phyloP scores from a whole-genome alignment of 768 basidiomycete genomes.

The Boletellus ananiceps region DNA sequence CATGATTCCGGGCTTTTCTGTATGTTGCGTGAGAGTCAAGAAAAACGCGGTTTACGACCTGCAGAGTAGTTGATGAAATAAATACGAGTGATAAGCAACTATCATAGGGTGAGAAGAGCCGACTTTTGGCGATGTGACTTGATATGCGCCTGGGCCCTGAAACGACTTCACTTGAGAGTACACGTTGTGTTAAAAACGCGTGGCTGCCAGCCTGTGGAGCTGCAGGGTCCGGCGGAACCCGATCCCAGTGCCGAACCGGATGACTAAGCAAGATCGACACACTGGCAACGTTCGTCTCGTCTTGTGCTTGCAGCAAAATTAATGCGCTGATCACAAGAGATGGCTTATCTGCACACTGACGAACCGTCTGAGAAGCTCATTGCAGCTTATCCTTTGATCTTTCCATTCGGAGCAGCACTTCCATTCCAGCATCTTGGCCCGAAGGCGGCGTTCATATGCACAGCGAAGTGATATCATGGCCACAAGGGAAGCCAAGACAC shows the following conservation, averaged over 20 bases:
- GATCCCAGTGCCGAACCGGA: neutral
- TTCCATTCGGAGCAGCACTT: conserved; percentile 7
- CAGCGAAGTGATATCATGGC: conserved; percentile 2
- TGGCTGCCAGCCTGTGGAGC: conserved; percentile 11
- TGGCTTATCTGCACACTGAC: neutral
- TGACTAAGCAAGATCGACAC: conserved; percentile 27
- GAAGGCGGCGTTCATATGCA: conserved; percentile 19
- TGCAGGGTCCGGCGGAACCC: neutral
- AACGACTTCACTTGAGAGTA: conserved; percentile 11
- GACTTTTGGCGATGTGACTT: conserved; percentile 21
- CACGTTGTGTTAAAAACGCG: conserved; percentile 21
- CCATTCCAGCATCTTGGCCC: conserved; percentile 10
- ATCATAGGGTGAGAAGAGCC: conserved; percentile 15
- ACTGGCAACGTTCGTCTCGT: neutral
- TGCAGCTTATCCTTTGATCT: neutral
- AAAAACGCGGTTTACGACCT: conserved; percentile 31
- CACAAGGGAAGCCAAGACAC: neutral
- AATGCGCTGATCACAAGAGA: neutral
- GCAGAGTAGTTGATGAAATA: conserved; percentile 23
- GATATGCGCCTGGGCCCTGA: conserved; percentile 26
- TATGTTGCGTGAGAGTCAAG: conserved; percentile 34
- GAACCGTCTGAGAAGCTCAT: neutral
- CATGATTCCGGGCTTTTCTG: conserved; percentile 28
- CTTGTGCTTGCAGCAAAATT: too few relatives aligned
- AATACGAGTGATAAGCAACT: conserved; percentile 22